Base-by-base conservation (phyloP, 495 filamentous ascomycete species). In the Aspergillus bertholletiae region DNA sequence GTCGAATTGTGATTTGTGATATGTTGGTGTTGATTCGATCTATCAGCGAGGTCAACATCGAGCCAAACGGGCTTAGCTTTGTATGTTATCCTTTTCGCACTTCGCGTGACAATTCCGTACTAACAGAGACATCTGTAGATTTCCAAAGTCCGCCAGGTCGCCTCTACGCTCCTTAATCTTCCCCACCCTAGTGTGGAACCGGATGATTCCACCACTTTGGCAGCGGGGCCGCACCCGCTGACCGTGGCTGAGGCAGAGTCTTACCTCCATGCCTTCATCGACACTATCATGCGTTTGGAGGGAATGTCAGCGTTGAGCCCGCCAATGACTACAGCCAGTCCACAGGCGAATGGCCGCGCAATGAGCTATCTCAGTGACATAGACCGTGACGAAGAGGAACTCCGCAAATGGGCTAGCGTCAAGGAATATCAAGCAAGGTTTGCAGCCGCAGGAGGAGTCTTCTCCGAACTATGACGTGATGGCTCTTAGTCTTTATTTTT, bases 21-120 rank as follows among this genome's bases (percentile, higher is more conserved):
- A 78, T 96, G 0, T 76, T 92, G 4, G 69, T 80, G 0, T 81
- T 92, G 7, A 67, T 96, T 9, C 74, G 74, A 13, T 86, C 81
- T 27, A 86, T 96, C 61, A 84, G 83, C 49, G 84, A 89, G 71
- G 79, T 88, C 44, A 88, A 89, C 65, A 87, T 92, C 77, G 89
- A 94, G 66, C 87, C 90, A 2, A 92, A 91, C 62, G 87, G 83
- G 17, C 80, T 79, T 40, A 88, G 85, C 46, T 84, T 93, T 46
- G 77, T 84, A 76, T 45, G 80, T 71, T 27, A n/a, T n/a, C n/a
- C n/a, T 44, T 37, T 27, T 6, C 30, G 5, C 9, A 26, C 30
- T 26, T 26, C 30, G 37, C 18, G 20, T 35, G 15, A 17, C 3
- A 43, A 34, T 45, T 12, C 8, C 40, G 7, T 35, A 22, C 26